A percentile compares a stretch with the other conserved stretches of the same genome.
phyloP scores from a whole-genome alignment of 768 basidiomycete species.

The Amanita inopinata region DNA sequence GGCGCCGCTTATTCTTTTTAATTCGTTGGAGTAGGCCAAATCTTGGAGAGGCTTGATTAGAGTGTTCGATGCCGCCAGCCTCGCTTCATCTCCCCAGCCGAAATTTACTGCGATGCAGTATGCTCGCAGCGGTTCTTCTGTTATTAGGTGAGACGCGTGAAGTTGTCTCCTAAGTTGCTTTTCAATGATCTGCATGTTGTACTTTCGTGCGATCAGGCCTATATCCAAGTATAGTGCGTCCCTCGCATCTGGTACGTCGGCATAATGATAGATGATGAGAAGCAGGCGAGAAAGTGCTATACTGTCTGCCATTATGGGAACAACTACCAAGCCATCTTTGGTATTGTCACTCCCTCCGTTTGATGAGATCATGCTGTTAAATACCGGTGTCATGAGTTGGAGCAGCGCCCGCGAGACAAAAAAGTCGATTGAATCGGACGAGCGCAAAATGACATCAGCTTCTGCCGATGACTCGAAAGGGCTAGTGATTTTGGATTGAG shows the following conservation, averaged over 20 bases:
- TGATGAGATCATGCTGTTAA: constrained; percentile 21
- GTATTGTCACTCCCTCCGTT: too few relatives aligned
- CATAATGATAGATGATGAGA: too few relatives aligned
- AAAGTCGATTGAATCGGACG: constrained; percentile 22
- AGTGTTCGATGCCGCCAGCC: background rate
- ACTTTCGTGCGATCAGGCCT: background rate
- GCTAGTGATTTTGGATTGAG: background rate
- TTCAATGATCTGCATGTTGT: background rate
- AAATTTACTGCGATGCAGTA: background rate
- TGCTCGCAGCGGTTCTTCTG: background rate
- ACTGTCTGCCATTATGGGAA: too few relatives aligned
- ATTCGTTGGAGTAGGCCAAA: too few relatives aligned
- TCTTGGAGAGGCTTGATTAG: too few relatives aligned
- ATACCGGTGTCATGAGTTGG: constrained; percentile 21
- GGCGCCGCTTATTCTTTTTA: too few relatives aligned
- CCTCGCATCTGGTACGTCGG: too few relatives aligned
- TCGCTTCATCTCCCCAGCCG: background rate
- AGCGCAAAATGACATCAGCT: constrained; percentile 15
- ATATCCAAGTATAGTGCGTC: too few relatives aligned
- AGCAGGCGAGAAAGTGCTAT: too few relatives aligned
- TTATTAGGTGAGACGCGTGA: background rate
- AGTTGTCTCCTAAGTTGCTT: background rate
- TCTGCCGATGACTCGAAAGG: background rate
- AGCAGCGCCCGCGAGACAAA: constrained; percentile 19
- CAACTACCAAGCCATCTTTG: too few relatives aligned